Evolutionary conservation across 345 rosid species (phyloP), one percentile per base, ranked within the genome.

Genomic region (Cardamine chenopodiifolia): DNA sequence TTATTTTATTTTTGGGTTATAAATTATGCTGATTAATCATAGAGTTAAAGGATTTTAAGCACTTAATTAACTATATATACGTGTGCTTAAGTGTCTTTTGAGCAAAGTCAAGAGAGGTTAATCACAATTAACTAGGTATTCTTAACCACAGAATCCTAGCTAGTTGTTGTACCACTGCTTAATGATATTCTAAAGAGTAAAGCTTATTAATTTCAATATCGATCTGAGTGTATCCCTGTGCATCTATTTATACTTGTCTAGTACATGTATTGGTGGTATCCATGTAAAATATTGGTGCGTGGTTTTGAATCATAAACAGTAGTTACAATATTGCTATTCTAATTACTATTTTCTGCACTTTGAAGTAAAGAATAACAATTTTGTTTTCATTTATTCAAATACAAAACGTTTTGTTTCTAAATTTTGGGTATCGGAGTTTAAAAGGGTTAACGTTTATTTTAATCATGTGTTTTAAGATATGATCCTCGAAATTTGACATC

Each of bases 91-190:
- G 54, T 77, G 71, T 48, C 75, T 71, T 77, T 70, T 55, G 53
- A 77, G 72, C 71, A 64, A 47, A 53, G 9, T 59, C 47, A 39
- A 70, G 70, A 53, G 66, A 47, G 64, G 9, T 77, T 59, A 54
- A 60, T 70, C 79, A 78, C 74, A 42, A 37, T 60, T 70, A 70
- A 78, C 82, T 60, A 78, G 74, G 80, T 48, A 58, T 45, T 52
- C 35, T 28, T 35, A 61, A 69, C 70, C 62, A 56, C 52, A 52
- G 2, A 69, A 69, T 62, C 78, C 15, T 48, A 50, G 59, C 17
- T 58, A 60, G 59, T 42, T 23, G 59, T 70, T 69, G 47, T 56
- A 45, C 9, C 61, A 70, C 28, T 56, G 80, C 25, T 63, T 48
- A 45, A 45, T 63, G 40, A 11, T 70, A 13, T 56, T 70, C 58